Percentiles rank a stretch among this genome's conserved stretches.
Evolutionary conservation across 139 green algal species (phyloP).

Genomic region (Chlorella sp.): DNA sequence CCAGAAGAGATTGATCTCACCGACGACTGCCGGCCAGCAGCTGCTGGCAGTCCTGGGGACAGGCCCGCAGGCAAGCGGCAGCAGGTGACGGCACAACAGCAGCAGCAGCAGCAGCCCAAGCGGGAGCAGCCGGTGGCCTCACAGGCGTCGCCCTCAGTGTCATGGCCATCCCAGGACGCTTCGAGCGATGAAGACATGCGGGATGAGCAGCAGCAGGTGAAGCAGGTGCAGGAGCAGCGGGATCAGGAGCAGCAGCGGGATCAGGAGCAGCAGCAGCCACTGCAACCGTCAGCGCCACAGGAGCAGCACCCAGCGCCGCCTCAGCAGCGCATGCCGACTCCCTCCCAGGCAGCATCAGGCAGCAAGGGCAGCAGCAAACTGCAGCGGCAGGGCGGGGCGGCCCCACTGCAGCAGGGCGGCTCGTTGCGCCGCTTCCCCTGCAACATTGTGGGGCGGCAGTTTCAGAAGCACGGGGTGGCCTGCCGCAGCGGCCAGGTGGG

Average conservation of each 20-base stretch:
- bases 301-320: not conserved
- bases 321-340: not conserved
- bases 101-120: constrained; percentile 4
- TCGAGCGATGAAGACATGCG: not conserved
- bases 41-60: not conserved
- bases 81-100: not conserved
- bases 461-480: not conserved
- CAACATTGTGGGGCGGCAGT: constrained; percentile 27
- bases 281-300: not conserved
- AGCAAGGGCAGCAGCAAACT: not conserved
- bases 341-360: not conserved
- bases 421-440: not conserved
- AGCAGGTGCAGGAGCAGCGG: not conserved
- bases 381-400: not conserved
- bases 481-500: constrained; percentile 12
- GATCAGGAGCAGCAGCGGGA: not conserved
- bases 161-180: not conserved
- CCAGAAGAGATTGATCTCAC: constrained; percentile 20
- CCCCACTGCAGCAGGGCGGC: no score
- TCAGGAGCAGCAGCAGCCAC: not conserved
- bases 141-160: not conserved
- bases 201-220: not conserved
- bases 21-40: not conserved
- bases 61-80: not conserved
- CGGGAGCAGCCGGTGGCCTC: not conserved